Conservation (phyloP, 208 protist species). For the Leishmania braziliensis region DNA sequence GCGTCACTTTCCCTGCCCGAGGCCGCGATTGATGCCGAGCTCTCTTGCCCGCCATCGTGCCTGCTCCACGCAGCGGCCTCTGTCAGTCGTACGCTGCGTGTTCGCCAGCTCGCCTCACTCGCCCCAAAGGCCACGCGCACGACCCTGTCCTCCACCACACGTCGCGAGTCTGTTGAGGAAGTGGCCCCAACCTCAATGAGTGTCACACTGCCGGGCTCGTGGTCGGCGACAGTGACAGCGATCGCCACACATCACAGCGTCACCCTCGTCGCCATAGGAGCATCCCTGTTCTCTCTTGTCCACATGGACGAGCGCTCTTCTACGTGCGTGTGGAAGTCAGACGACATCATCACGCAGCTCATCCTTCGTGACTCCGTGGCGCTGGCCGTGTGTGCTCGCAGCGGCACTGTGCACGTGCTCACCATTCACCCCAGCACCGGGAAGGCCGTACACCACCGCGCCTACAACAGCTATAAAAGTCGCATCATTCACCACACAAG, state of each 20-base stretch:
- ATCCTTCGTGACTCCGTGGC: constrained; percentile 32
- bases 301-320: constrained; percentile 7
- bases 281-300: constrained; percentile 22
- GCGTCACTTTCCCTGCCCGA: constrained; percentile 12
- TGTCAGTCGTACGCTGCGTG: constrained; percentile 15
- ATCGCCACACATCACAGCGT: constrained; percentile 26
- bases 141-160: not conserved
- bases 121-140: not conserved
- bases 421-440: constrained; percentile 21
- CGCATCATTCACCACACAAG: constrained; percentile 47
- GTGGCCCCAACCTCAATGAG: constrained; percentile 42
- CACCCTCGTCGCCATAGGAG: constrained; percentile 31
- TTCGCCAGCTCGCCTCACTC: constrained; percentile 28
- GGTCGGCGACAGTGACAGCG: constrained; percentile 19
- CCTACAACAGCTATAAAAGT: constrained; percentile 37
- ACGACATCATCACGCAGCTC: constrained; percentile 23
- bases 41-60: constrained; percentile 29
- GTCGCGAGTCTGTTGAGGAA: constrained; percentile 6
- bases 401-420: constrained; percentile 48
- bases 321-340: constrained; percentile 25
- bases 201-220: constrained; percentile 21
- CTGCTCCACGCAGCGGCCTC: constrained; percentile 32
- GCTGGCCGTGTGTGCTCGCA: constrained; percentile 33
- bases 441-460: constrained; percentile 28
- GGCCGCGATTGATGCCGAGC: constrained; percentile 28